These are phyloP conservation scores for Aspergillus nomiae DNA, from an alignment of 2,329 filamentous ascomycete species.

Conservation along the genomic window DNA sequence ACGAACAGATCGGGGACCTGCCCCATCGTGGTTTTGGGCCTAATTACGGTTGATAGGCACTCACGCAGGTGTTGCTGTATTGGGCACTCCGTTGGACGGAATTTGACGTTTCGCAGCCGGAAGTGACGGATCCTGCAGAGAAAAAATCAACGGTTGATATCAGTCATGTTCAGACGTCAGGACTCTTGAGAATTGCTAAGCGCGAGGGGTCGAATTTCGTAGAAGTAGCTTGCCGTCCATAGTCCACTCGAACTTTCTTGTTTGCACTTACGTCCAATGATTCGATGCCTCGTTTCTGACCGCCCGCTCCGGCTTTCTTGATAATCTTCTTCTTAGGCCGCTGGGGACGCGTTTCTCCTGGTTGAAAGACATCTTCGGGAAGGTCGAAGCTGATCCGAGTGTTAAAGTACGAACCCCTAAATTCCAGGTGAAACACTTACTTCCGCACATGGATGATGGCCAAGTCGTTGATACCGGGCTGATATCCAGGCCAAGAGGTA, in stretches of 20 bases:
- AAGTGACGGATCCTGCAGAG: conserved; percentile 30
- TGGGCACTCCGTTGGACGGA: conserved; percentile 31
- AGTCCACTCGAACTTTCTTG: conserved; percentile 27
- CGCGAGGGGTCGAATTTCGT: conserved; percentile 23
- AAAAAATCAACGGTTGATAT: conserved; percentile 27
- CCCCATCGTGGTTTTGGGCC: conserved; percentile 27
- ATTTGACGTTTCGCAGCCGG: conserved; percentile 38
- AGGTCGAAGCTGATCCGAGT: conserved; percentile 69
- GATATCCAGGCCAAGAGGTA: conserved; percentile 72
- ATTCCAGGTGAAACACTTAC: conserved; percentile 55
- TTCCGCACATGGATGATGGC: conserved; percentile 82
- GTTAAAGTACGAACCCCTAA: conserved; percentile 15
- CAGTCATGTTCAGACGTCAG: conserved; percentile 32
- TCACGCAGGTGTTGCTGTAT: conserved; percentile 37
- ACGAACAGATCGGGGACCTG: conserved; percentile 29
- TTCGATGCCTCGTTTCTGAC: conserved; percentile 43
- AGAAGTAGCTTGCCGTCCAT: conserved; percentile 26
- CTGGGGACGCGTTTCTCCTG: conserved; percentile 71
- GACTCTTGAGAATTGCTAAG: conserved; percentile 20
- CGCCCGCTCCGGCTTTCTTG: conserved; percentile 36
- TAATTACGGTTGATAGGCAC: conserved; percentile 1
- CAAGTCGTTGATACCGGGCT: conserved; percentile 74
- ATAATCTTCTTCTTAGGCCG: conserved; percentile 58
- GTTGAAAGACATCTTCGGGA: conserved; percentile 82
- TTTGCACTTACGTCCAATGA: conserved; percentile 46